Base-by-base conservation (phyloP, 2,329 filamentous ascomycete genomes). In the Verticillium nonalfalfae region DNA sequence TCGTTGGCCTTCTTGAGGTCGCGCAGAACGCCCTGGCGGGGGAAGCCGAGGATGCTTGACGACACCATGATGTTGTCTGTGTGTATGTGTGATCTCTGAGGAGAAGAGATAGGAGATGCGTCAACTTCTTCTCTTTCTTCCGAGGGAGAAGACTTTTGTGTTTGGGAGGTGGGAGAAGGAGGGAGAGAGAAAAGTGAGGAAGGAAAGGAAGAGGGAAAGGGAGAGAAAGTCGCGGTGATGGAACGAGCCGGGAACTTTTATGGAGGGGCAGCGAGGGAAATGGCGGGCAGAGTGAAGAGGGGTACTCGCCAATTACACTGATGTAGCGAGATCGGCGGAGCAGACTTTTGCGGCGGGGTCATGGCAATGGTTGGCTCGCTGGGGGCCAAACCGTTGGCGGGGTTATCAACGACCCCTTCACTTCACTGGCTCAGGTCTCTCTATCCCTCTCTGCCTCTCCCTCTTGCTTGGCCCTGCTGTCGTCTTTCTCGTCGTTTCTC, bases 1-100 rank as follows among this genome's bases (percentile, higher is more conserved):
- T 99, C 95, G 70, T 93, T 99, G 75, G 95, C 95, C 89, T 99
- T 99, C 90, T 99, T 99, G 78, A 99, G 88, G 86, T 99, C 95
- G 88, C 95, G 93, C 82, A 96, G 91, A 74, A 86, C 90, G 81
- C 95, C 95, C 91, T 98, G 97, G 76, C 95, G 94, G 79, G 95
- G 95, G 87, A 99, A 99, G 82, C 95, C 95, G 79, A 99, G 90
- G 79, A 99, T 85, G 70, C 95, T 82, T 68, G 84, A 86, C 74
- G 86, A 81, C 76, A 86, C 84, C 84, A 86, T 86, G 15, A 18
- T 50, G 65, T 76, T 84, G 76, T 67, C 70, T 73, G 73, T 74
- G 68, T 68, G 67, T 66, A 1, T 56, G 15, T 52, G n/a, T 52
- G 40, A 52, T 7, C 2, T 33, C 18, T 33, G 61, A 60, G n/a